Conservation (phyloP, 1,139 yeast species). For the Zygosaccharomyces sapae region DNA sequence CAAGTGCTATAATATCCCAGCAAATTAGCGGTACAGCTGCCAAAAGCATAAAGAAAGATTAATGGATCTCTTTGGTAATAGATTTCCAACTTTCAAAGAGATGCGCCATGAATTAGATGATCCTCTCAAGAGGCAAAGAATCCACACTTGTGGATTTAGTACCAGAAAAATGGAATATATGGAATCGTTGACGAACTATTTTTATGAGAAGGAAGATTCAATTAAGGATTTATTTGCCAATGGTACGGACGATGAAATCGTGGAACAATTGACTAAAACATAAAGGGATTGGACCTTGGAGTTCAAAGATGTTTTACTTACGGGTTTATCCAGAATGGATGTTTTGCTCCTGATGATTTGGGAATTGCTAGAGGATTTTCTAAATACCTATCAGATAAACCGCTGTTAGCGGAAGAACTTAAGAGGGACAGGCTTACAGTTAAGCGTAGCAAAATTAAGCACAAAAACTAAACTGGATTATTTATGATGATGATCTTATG, state of each 20-base stretch:
- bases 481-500: conserved; percentile 56
- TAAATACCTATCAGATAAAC: conserved; percentile 54
- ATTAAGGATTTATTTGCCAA: conserved; percentile 42
- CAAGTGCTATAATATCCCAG: conserved; percentile 61
- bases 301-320: conserved; percentile 79
- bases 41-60: conserved; percentile 54
- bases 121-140: conserved; percentile 42
- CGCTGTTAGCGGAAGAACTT: conserved; percentile 45
- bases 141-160: conserved; percentile 69
- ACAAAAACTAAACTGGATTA: conserved; percentile 52
- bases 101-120: conserved; percentile 32
- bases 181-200: conserved; percentile 56
- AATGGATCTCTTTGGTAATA: conserved; percentile 37
- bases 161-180: conserved; percentile 63
- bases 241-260: conserved; percentile 45
- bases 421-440: conserved; percentile 35
- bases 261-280: conserved; percentile 48
- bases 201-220: conserved; percentile 42
- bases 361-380: conserved; percentile 83
- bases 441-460: conserved; percentile 37
- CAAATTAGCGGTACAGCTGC: conserved; percentile 89
- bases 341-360: conserved; percentile 72
- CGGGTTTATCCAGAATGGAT: conserved; percentile 62
- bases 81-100: conserved; percentile 51
- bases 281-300: conserved; percentile 92